Evolutionary conservation across 1,139 yeast species (phyloP).

Genomic region (Magnusiomyces tetraspermus): DNA sequence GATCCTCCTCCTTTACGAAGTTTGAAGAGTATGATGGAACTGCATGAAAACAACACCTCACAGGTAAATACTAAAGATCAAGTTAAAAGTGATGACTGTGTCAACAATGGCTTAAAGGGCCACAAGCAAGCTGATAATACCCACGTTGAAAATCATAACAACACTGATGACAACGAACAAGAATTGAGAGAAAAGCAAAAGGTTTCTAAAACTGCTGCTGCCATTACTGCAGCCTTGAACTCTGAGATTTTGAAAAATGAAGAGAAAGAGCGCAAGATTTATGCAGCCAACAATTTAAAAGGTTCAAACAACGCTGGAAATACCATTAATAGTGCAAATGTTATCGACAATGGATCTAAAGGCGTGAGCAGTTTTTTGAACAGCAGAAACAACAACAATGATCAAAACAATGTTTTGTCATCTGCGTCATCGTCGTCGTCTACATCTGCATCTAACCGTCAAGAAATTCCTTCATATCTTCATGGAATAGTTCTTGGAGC

Average conservation of each 20-base stretch:
- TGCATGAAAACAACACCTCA: too few relatives aligned
- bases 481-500: not conserved
- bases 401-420: not conserved
- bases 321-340: too few relatives aligned
- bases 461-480: not conserved
- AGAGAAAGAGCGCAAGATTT: not conserved
- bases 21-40: too few relatives aligned
- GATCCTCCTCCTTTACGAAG: conserved; percentile 4
- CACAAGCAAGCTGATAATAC: too few relatives aligned
- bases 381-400: not conserved
- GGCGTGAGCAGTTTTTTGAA: not conserved
- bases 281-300: not conserved
- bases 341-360: not conserved
- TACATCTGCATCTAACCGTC: not conserved
- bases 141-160: too few relatives aligned
- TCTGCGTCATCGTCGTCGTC: not conserved
- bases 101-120: too few relatives aligned
- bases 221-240: conserved; percentile 8
- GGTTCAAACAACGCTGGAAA: not conserved
- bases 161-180: not conserved
- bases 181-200: conserved; percentile 1
- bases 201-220: conserved; percentile 11
- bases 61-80: too few relatives aligned
- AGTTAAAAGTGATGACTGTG: too few relatives aligned
- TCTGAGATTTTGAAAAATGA: conserved; percentile 4